Evolutionary conservation across 2,329 filamentous ascomycete species (phyloP), one percentile per base, ranked within the genome.

Genomic region (Didymella lethalis): DNA sequence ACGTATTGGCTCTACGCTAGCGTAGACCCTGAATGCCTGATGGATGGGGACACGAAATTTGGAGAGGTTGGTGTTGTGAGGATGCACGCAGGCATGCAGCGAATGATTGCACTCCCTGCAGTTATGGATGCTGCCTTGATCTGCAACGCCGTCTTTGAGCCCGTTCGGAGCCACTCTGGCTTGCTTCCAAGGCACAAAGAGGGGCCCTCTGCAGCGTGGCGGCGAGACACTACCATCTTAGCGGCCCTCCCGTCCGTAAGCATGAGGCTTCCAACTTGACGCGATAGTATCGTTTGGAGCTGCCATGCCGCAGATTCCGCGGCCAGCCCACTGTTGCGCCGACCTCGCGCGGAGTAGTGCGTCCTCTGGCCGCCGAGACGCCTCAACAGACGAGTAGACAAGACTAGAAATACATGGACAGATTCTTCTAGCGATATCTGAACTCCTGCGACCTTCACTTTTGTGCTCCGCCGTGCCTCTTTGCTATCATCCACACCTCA

Each of bases 311-410:
- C 58, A 56, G 49, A 59, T 57, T 59, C 65, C 65, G 65, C 66
- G 55, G 65, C 57, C 52, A 57, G 25, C 49, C 59, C 64, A 63
- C 65, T 59, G 59, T 61, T 54, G 56, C 59, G 48, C 57, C 52
- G 61, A 51, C 44, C 54, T 63, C 57, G 65, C 59, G 64, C 60
- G 47, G 46, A 67, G 59, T 65, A 67, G 65, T 60, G 65, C 54
- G 46, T 61, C 31, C 31, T 49, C 20, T 48, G 56, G 50, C 31
- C 50, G 56, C 50, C 56, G 56, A 48, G 52, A 55, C 52, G 52
- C 52, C 57, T 56, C 57, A 56, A 52, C 57, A 60, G 57, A 47
- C 28, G 20, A 43, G 29, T 32, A 31, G 40, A 34, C 20, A 48
- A 54, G 51, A 59, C 32, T 43, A 60, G 49, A 48, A 45, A 60